Evolutionary conservation across 1,284 basidiomycete species (phyloP), one percentile per base, ranked within the genome.

Genomic region (Coniophora puteana): DNA sequence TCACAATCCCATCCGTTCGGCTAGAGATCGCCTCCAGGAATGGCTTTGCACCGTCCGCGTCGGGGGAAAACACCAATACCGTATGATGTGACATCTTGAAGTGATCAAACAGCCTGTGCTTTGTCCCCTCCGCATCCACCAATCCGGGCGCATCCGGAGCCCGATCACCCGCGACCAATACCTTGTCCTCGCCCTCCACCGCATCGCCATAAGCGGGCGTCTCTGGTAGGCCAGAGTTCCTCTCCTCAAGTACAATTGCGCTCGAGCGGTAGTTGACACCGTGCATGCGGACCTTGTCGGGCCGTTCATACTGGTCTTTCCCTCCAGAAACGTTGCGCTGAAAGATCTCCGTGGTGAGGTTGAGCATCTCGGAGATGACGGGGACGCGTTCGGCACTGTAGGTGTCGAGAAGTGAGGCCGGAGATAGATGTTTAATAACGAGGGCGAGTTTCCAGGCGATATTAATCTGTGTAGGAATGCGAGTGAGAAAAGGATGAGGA

Each of bases 361-460:
- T 48, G 43, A 62, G 51, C 51, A 62, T 54, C 27, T 53, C 50
- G n/a, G 48, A 48, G 40, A 59, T 51, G 29, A 61, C 59, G 13
- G 59, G 56, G 17, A 55, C 36, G 17, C 59, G 53, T 39, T 61
- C 59, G 22, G 51, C 46, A 31, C 29, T 38, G 42, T 62, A 62
- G 5, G 50, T 55, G 22, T 52, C 51, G n/a, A 61, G 49, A 17
- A 62, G 47, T 8, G 49, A 41, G 1, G 40, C 18, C 3, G 51
- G 36, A 1, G 56, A 39, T 25, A 50, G 45, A n/a, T 48, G 42
- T 18, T 49, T 47, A 7, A 44, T 38, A 7, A 58, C 50, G 8
- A 52, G 46, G n/a, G 50, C 48, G 24, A 57, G 41, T 46, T 56
- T 58, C 57, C 56, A 58, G 2, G 39, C 51, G 3, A 59, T 42